Conservation (phyloP, 306 rosid genomes). For the Malus asiatica region DNA sequence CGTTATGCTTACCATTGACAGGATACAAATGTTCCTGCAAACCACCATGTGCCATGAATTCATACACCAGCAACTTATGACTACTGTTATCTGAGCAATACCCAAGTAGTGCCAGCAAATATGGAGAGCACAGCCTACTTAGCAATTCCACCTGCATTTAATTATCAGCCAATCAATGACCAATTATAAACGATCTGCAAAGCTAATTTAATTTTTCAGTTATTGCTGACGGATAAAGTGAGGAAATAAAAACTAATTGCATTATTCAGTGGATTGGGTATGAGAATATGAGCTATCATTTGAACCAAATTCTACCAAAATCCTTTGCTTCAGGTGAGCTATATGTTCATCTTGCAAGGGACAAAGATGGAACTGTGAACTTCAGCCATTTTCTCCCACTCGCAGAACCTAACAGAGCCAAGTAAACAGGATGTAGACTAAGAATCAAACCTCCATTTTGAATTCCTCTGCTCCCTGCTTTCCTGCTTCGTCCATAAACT, state of each 20-base stretch:
- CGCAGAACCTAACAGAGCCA: background rate
- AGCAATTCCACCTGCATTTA: conserved; percentile 73
- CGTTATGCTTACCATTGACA: conserved; percentile 42
- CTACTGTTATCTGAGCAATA: conserved; percentile 73
- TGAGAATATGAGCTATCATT: background rate
- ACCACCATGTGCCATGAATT: conserved; percentile 87
- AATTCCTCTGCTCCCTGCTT: conserved; percentile 96
- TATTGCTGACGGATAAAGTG: background rate
- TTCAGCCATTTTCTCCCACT: background rate
- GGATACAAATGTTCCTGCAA: conserved; percentile 92
- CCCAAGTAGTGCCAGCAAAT: conserved; percentile 79
- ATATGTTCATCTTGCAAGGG: background rate
- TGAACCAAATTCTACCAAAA: background rate
- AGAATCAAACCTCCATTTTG: conserved; percentile 63
- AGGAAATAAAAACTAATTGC: background rate
- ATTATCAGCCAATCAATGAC: conserved; percentile 12
- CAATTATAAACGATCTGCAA: conserved; percentile 11
- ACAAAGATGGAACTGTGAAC: background rate
- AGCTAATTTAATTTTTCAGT: background rate
- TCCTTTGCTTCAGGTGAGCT: background rate
- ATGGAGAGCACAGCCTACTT: conserved; percentile 69
- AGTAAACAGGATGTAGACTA: background rate
- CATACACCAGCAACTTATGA: conserved; percentile 79
- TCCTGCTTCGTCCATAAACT: conserved; percentile 84
- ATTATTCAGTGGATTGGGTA: background rate